Evolutionary conservation across 2,329 filamentous ascomycete genomes (phyloP).

Genomic region (Sodiomyces alkalinus): DNA sequence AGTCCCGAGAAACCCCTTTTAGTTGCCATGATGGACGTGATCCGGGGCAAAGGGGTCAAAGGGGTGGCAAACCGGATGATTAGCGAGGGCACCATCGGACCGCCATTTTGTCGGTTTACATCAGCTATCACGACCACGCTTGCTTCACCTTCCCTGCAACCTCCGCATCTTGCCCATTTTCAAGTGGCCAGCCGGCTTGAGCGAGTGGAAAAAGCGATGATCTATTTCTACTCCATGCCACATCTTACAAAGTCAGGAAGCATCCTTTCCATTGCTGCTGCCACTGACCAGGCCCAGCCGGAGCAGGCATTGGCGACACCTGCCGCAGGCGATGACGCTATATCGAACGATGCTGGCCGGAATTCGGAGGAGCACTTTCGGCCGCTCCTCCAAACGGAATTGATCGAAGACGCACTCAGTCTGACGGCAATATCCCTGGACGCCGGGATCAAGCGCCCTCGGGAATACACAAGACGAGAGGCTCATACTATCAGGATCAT

Average conservation of each 20-base stretch:
- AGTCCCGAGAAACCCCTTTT: constrained; percentile 17
- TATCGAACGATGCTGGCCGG: too few relatives aligned
- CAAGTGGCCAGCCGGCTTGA: constrained; percentile 7
- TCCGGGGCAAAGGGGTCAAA: constrained; percentile 14
- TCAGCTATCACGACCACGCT: constrained; percentile 17
- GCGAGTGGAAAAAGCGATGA: constrained; percentile 1
- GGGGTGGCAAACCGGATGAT: constrained; percentile 18
- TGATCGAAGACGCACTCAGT: too few relatives aligned
- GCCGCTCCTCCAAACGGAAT: too few relatives aligned
- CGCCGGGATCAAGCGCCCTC: too few relatives aligned
- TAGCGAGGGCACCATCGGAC: constrained; percentile 14
- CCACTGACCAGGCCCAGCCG: not conserved
- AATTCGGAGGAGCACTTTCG: too few relatives aligned
- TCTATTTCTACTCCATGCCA: constrained; percentile 1
- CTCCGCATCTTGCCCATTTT: constrained; percentile 5
- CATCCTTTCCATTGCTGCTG: not conserved
- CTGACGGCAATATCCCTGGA: too few relatives aligned
- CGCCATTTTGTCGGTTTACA: constrained; percentile 16
- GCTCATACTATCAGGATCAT: too few relatives aligned
- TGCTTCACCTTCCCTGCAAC: constrained; percentile 9
- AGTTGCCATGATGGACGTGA: constrained; percentile 17
- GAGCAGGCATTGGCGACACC: not conserved
- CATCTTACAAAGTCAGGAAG: not conserved
- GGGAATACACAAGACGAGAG: too few relatives aligned
- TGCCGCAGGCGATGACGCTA: too few relatives aligned